A percentile compares a stretch with the other conserved stretches of the same genome.
Conservation (phyloP, 805 yeast species). For the Candida pseudoglaebosa region DNA sequence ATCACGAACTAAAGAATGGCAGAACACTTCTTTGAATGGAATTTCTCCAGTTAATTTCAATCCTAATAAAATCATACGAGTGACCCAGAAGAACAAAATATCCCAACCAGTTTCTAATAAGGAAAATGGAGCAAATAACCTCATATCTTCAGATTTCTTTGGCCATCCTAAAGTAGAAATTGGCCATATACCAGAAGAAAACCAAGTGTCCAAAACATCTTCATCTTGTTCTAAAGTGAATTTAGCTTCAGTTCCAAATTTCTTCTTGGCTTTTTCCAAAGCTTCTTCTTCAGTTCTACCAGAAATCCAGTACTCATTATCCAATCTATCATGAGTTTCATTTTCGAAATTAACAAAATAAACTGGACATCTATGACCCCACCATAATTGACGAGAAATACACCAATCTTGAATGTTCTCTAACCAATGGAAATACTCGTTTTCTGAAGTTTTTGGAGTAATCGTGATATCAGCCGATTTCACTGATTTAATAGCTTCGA, state of each 20-base stretch:
- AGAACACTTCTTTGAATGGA: slow-evolving; percentile 95
- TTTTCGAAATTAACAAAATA: slow-evolving; percentile 84
- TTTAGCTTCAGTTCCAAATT: slow-evolving; percentile 59
- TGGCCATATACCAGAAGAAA: slow-evolving; percentile 98
- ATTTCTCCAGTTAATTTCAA: slow-evolving; percentile 83
- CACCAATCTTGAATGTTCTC: slow-evolving; percentile 98
- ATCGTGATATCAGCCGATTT: slow-evolving; percentile 75
- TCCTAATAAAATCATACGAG: slow-evolving; percentile 92
- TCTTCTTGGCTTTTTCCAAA: slow-evolving; percentile 66
- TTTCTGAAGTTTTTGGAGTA: slow-evolving; percentile 84
- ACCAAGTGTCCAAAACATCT: slow-evolving; percentile 98
- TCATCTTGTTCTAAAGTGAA: slow-evolving; percentile 90
- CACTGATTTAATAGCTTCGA: slow-evolving; percentile 81
- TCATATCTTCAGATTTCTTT: slow-evolving; percentile 65
- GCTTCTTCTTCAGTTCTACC: slow-evolving; percentile 87
- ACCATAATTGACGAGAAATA: slow-evolving; percentile 86
- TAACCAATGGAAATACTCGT: slow-evolving; percentile 93
- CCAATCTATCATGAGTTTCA: slow-evolving; percentile 54
- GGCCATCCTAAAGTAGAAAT: slow-evolving; percentile 98
- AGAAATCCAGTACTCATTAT: slow-evolving; percentile 83
- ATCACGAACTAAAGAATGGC: slow-evolving; percentile 97
- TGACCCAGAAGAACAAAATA: slow-evolving; percentile 97
- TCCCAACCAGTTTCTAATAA: slow-evolving; percentile 99
- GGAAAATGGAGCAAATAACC: slow-evolving; percentile 81
- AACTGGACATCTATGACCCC: slow-evolving; percentile 99